Evolutionary conservation across 2,329 filamentous ascomycete genomes (phyloP).

Genomic region (Alternaria burnsii): DNA sequence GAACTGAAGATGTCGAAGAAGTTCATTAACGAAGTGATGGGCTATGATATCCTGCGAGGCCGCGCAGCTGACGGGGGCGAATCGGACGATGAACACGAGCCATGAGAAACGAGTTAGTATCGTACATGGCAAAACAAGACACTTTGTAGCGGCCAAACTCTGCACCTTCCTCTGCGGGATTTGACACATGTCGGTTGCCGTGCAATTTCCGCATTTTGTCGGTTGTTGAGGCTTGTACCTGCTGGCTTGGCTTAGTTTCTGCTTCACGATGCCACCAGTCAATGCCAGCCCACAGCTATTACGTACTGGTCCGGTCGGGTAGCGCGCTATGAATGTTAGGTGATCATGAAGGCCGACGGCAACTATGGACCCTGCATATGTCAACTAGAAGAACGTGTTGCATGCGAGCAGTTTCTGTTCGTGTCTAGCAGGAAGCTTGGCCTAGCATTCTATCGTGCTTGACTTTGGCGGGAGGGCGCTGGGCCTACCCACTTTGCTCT

Average conservation of each 20-base stretch:
- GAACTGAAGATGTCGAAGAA: conserved; percentile 39
- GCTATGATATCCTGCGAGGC: conserved; percentile 47
- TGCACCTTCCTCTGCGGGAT: conserved; percentile 5
- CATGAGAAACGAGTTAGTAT: conserved; percentile 11
- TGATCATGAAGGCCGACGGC: conserved; percentile 22
- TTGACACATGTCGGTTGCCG: conserved; percentile 19
- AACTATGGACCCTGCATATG: conserved; percentile 20
- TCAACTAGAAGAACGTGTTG: conserved; percentile 3
- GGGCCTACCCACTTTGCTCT: conserved; percentile 23
- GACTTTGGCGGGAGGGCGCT: conserved; percentile 21
- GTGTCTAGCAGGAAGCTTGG: conserved; percentile 14
- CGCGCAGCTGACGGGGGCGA: conserved; percentile 37
- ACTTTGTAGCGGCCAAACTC: conserved; percentile 9
- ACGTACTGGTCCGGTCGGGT: conserved; percentile 29
- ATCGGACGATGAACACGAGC: conserved; percentile 33
- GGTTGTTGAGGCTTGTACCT: conserved; percentile 23
- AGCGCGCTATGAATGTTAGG: conserved; percentile 25
- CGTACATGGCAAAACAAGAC: background rate
- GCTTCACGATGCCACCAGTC: conserved; percentile 22
- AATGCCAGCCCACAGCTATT: conserved; percentile 19
- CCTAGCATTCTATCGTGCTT: conserved; percentile 15
- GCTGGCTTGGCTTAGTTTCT: conserved; percentile 23
- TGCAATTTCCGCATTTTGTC: conserved; percentile 21
- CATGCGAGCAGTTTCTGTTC: conserved; percentile 15
- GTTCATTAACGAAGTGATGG: conserved; percentile 49